Base-by-base conservation (phyloP, 352 stramenopile species). In the Pilasporangium apinafurcum region DNA sequence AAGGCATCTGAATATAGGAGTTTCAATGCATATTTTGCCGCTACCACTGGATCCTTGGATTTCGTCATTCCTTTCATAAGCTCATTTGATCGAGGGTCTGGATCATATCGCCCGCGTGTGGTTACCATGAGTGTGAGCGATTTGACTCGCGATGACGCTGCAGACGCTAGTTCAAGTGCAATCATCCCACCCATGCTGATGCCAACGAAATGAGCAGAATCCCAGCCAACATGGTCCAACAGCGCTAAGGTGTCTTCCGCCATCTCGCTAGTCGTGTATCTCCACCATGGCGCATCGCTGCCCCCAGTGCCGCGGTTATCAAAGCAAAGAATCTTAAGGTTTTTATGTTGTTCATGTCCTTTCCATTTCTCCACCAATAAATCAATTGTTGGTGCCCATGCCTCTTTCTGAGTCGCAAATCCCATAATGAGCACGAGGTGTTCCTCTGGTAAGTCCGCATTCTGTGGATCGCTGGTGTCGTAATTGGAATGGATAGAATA, bases 141-240 rank as follows among this genome's bases (percentile, higher is more conserved):
- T 37, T 65, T 47, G 5, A 88, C 48, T n/a, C 73, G 56, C 33
- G 78, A 44, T 0, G 65, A 68, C 5, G 70, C 65, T 9, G 44
- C 37, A 1, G 63, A 48, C 1, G 68, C 67, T 4, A 88, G 51
- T 44, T 88, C 72, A n/a, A 80, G 60, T 5, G 70, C 51, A 43
- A 88, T 86, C 76, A 88, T 88, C 5, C 76, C 72, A 14, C 76
- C 76, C 71, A 87, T 82, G 32, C 70, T 84, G 28, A 26, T 22
- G 33, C 75, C 75, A 1, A 63, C 65, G 34, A 70, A 31, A 32
- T 85, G 70, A 8, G 69, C 70, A 9, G 57, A 49, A 9, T 64
- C 20, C 75, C 75, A 87, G 2, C 54, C 48, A n/a, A 87, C 42
- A 28, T 52, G 48, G 28, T 83, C 62, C 51, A 83, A 47, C 7